Evolutionary conservation across 331 rosid species (phyloP).

Genomic region (Prunus yedoensis): DNA sequence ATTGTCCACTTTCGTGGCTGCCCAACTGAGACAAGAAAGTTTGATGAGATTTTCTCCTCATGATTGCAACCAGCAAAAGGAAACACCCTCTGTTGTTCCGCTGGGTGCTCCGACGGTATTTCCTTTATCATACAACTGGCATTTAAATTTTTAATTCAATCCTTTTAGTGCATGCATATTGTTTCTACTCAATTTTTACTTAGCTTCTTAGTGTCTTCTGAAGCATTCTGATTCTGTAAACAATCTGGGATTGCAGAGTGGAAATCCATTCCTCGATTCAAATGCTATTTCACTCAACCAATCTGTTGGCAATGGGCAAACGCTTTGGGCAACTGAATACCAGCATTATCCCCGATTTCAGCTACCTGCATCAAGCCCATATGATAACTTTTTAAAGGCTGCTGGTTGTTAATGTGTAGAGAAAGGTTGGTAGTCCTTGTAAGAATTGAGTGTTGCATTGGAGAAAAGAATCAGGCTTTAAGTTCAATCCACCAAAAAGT

Average conservation of each 20-base stretch:
- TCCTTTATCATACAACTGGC: conserved; percentile 1
- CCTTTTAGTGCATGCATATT: background rate
- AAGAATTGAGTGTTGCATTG: background rate
- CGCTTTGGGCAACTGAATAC: conserved; percentile 60
- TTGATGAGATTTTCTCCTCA: conserved; percentile 31
- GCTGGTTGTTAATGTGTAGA: conserved; percentile 56
- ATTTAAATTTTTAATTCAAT: conserved; percentile 6
- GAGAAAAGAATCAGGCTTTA: background rate
- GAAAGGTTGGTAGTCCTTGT: conserved; percentile 4
- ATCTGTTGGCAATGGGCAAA: conserved; percentile 34
- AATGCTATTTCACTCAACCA: conserved; percentile 35
- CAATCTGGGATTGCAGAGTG: conserved; percentile 45
- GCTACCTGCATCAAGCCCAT: conserved; percentile 70
- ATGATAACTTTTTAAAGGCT: conserved; percentile 77
- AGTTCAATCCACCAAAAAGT: too few relatives aligned
- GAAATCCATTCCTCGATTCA: conserved; percentile 65
- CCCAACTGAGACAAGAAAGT: conserved; percentile 38
- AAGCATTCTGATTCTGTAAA: conserved; percentile 11
- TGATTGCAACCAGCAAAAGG: conserved; percentile 31
- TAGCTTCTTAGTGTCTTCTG: background rate
- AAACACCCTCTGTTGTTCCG: conserved; percentile 29
- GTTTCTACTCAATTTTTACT: background rate
- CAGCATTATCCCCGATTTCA: conserved; percentile 57
- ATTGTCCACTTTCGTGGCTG: conserved; percentile 54
- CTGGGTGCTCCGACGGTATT: conserved; percentile 45